A percentile compares a stretch with the other conserved stretches of the same genome.
Conservation (phyloP, 2,329 filamentous ascomycete genomes). For the Stagonosporopsis cucurbitacearum region DNA sequence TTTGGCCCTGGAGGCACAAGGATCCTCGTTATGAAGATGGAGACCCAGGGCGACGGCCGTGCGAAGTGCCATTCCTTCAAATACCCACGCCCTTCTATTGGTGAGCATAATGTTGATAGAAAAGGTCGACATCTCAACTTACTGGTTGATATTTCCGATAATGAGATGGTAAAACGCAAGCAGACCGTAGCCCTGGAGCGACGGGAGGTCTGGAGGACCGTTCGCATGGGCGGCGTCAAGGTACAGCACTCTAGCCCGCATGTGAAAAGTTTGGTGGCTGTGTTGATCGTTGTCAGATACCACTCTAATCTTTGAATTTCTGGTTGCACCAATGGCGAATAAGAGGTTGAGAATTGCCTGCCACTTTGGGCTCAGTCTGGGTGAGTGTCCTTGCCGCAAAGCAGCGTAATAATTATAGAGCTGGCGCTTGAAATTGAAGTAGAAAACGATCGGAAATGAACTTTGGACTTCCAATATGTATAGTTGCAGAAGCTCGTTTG, state of each 20-base stretch:
- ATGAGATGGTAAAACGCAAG: slow-evolving; percentile 50
- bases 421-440: slow-evolving; percentile 40
- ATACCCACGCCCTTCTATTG: slow-evolving; percentile 44
- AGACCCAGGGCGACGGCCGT: slow-evolving; percentile 47
- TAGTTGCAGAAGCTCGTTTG: no score
- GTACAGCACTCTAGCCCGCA: slow-evolving; percentile 45
- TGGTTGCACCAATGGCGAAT: slow-evolving; percentile 49
- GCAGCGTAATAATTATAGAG: slow-evolving; percentile 41
- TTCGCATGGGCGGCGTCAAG: slow-evolving; percentile 33
- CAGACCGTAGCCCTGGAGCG: slow-evolving; percentile 49
- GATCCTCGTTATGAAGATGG: slow-evolving; percentile 48
- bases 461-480: no score
- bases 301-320: slow-evolving; percentile 31
- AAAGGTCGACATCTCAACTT: slow-evolving; percentile 11
- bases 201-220: slow-evolving; percentile 45
- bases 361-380: slow-evolving; percentile 40
- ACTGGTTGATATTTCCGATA: slow-evolving; percentile 51
- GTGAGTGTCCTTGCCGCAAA: slow-evolving; percentile 24
- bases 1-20: slow-evolving; percentile 32
- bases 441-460: slow-evolving; percentile 40
- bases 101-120: no score
- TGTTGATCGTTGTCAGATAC: slow-evolving; percentile 18
- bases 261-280: slow-evolving; percentile 49
- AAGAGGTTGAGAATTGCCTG: slow-evolving; percentile 51
- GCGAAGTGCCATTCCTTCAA: slow-evolving; percentile 47